Evolutionary conservation across 2,329 filamentous ascomycete genomes (phyloP).

Genomic region (Sporothrix pallida): DNA sequence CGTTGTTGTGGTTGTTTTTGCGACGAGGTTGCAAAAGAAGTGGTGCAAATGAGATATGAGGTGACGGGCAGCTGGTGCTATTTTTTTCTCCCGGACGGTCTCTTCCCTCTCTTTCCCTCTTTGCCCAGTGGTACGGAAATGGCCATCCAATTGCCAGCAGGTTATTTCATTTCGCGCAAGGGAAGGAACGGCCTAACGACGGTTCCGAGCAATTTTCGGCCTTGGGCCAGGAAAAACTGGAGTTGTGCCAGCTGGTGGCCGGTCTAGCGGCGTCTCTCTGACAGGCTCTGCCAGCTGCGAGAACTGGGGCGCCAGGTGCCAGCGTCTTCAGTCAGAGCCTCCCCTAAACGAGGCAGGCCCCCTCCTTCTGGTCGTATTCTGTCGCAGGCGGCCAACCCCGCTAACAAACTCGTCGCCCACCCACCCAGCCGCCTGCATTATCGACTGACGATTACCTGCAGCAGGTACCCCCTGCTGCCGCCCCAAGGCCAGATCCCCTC

Average conservation of each 20-base stretch:
- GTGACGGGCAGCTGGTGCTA: constrained; percentile 34
- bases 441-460: constrained; percentile 26
- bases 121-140: constrained; percentile 7
- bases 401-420: constrained; percentile 33
- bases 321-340: neutral
- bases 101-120: neutral
- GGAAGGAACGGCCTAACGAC: constrained; percentile 29
- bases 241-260: constrained; percentile 34
- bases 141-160: constrained; percentile 43
- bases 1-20: constrained; percentile 19
- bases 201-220: constrained; percentile 42
- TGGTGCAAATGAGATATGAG: constrained; percentile 28
- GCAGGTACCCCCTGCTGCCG: neutral
- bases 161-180: constrained; percentile 40
- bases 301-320: neutral
- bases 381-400: constrained; percentile 28
- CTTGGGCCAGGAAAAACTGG: constrained; percentile 30
- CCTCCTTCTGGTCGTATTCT: constrained; percentile 12
- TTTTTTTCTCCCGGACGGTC: constrained; percentile 30
- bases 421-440: constrained; percentile 22
- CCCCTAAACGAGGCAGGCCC: neutral
- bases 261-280: neutral
- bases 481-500: neutral
- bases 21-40: constrained; percentile 29
- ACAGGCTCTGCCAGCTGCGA: constrained; percentile 29